These are phyloP conservation scores for Abelmoschus esculentus DNA, from an alignment of 345 rosid genomes.

Conservation along the genomic window DNA sequence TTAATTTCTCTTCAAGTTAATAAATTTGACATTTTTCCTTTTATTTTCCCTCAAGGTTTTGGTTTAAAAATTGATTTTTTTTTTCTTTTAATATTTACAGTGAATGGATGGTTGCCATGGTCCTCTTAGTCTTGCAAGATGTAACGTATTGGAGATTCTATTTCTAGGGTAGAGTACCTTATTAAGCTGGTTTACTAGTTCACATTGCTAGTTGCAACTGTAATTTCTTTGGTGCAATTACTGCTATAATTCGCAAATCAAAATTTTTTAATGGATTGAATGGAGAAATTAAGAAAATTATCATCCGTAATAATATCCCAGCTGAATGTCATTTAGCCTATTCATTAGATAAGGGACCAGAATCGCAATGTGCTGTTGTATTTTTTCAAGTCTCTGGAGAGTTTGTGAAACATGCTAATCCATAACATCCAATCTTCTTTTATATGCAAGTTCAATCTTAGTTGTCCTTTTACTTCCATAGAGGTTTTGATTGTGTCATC, in stretches of 20 bases:
- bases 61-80: neutral
- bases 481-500: neutral
- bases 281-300: neutral
- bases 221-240: neutral
- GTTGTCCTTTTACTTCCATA: neutral
- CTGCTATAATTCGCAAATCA: neutral
- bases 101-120: neutral
- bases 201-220: neutral
- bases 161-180: no score
- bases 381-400: neutral
- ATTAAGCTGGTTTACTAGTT: no score
- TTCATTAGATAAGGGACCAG: neutral
- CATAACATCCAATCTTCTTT: neutral
- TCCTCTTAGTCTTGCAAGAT: neutral
- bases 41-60: neutral
- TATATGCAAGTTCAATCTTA: neutral
- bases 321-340: neutral
- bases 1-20: constrained; percentile 91
- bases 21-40: neutral
- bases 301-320: neutral
- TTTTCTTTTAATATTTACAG: neutral
- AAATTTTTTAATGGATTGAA: neutral
- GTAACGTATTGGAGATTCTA: neutral
- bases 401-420: constrained; percentile 3
- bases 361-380: neutral